These are phyloP conservation scores for Wickerhamiella lipophila DNA, from an alignment of 805 yeast species.

Conservation along the genomic window DNA sequence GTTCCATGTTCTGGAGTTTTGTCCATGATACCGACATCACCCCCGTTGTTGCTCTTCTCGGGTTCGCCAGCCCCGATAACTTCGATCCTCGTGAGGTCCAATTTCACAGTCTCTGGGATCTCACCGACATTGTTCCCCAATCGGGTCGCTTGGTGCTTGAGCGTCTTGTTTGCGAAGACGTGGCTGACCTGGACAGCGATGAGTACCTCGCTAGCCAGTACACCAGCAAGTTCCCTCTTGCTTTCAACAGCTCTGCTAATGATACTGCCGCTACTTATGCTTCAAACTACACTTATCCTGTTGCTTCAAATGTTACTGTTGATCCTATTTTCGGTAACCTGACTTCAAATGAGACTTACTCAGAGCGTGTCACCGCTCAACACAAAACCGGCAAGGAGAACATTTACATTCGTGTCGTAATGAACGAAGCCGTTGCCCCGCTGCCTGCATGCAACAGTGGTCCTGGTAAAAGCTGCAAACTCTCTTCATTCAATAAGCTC, in stretches of 20 bases:
- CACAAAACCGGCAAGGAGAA: constrained; percentile 16
- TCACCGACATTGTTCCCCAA: constrained; percentile 30
- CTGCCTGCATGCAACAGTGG: constrained; percentile 37
- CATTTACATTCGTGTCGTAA: constrained; percentile 36
- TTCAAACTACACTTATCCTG: constrained; percentile 14
- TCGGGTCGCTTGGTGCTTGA: constrained; percentile 25
- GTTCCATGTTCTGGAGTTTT: constrained; percentile 36
- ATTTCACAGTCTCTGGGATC: constrained; percentile 38
- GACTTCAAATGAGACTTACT: not conserved
- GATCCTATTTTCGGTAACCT: constrained; percentile 2
- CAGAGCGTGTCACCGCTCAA: not conserved
- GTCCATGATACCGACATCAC: constrained; percentile 52
- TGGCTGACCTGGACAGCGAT: constrained; percentile 17
- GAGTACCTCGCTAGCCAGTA: constrained; percentile 2
- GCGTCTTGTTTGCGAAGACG: constrained; percentile 31
- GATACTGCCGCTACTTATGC: constrained; percentile 14
- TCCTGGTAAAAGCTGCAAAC: constrained; percentile 39
- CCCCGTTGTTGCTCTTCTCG: constrained; percentile 37
- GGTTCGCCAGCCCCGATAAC: constrained; percentile 31
- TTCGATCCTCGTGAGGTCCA: constrained; percentile 31
- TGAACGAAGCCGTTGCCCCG: constrained; percentile 45
- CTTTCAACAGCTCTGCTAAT: constrained; percentile 18
- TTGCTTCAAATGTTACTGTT: not conserved
- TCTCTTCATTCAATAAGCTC: constrained; percentile 20
- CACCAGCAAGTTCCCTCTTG: constrained; percentile 18